Evolutionary conservation across 768 basidiomycete genomes (phyloP).

Genomic region (Phaffia australis): DNA sequence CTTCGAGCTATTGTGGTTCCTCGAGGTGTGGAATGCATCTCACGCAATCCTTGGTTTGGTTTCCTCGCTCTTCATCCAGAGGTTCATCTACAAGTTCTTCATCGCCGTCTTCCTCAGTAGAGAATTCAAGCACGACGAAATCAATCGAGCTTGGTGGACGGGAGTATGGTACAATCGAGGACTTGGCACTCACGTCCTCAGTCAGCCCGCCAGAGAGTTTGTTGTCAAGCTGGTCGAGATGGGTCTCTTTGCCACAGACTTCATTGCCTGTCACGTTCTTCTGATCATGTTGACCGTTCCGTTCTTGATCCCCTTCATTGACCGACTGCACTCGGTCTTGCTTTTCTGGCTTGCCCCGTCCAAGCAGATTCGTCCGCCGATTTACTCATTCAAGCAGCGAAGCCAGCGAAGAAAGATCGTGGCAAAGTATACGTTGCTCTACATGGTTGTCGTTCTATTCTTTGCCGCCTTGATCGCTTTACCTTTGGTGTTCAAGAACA

Average conservation of each 20-base stretch:
- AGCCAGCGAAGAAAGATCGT: slow-evolving; percentile 84
- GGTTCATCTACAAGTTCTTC: slow-evolving; percentile 82
- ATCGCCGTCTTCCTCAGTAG: slow-evolving; percentile 80
- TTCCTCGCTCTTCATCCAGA: slow-evolving; percentile 73
- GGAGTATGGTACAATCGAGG: slow-evolving; percentile 87
- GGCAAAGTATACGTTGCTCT: slow-evolving; percentile 30
- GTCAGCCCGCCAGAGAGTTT: slow-evolving; percentile 95
- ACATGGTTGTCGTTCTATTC: slow-evolving; percentile 20
- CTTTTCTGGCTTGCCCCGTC: slow-evolving; percentile 94
- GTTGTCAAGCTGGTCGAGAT: slow-evolving; percentile 96
- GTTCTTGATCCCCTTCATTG: slow-evolving; percentile 78
- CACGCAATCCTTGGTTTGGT: slow-evolving; percentile 91
- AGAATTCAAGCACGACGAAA: slow-evolving; percentile 99
- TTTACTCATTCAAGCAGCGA: slow-evolving; percentile 82
- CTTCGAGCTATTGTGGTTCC: slow-evolving; percentile 98
- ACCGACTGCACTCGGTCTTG: slow-evolving; percentile 78
- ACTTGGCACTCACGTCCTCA: slow-evolving; percentile 79
- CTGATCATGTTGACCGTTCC: slow-evolving; percentile 74
- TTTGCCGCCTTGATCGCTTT: slow-evolving; percentile 23
- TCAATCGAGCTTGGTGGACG: slow-evolving; percentile 98
- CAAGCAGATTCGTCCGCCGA: slow-evolving; percentile 81
- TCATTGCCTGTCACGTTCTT: slow-evolving; percentile 44
- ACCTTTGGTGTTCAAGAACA: slow-evolving; percentile 4
- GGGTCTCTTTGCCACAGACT: slow-evolving; percentile 88
- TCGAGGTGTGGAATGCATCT: slow-evolving; percentile 80